Percentiles rank a stretch among this genome's conserved stretches.
Evolutionary conservation across 2,329 filamentous ascomycete genomes (phyloP).

Genomic region (Colletotrichum sp.): DNA sequence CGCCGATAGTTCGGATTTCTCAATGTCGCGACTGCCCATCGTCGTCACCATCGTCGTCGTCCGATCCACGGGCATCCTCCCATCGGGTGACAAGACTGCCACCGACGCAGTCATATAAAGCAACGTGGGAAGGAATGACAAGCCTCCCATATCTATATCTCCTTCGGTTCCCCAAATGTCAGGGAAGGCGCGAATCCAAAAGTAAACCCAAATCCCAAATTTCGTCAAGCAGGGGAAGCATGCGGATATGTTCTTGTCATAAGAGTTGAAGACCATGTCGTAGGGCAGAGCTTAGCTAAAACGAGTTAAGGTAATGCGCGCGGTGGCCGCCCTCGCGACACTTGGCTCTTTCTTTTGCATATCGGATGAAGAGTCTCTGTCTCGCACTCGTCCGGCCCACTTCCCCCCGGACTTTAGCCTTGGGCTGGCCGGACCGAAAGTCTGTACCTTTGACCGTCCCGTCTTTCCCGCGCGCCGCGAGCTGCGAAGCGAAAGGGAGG

Average conservation of each 20-base stretch:
- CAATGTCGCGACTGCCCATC: not conserved
- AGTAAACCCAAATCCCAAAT: not conserved
- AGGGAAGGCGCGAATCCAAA: not conserved
- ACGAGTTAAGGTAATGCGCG: not conserved
- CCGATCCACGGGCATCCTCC: not conserved
- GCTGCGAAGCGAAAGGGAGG: not conserved
- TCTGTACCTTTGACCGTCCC: not conserved
- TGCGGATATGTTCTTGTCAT: not conserved
- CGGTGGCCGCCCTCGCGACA: not conserved
- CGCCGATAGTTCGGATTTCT: not conserved
- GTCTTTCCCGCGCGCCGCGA: not conserved
- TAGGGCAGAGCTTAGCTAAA: not conserved
- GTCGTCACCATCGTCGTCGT: not conserved
- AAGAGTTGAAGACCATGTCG: not conserved
- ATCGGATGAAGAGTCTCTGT: not conserved
- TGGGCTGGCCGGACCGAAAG: not conserved
- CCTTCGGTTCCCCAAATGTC: not conserved
- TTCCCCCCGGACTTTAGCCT: not conserved
- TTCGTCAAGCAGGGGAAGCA: not conserved
- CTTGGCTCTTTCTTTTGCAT: not conserved
- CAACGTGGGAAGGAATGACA: not conserved
- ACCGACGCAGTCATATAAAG: not conserved
- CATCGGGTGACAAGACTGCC: not conserved
- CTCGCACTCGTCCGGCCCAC: not conserved
- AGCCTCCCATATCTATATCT: not conserved